These are phyloP conservation scores for Umbelopsis ramanniana DNA, from an alignment of 192 early-diverging fungal genomes.

Conservation along the genomic window DNA sequence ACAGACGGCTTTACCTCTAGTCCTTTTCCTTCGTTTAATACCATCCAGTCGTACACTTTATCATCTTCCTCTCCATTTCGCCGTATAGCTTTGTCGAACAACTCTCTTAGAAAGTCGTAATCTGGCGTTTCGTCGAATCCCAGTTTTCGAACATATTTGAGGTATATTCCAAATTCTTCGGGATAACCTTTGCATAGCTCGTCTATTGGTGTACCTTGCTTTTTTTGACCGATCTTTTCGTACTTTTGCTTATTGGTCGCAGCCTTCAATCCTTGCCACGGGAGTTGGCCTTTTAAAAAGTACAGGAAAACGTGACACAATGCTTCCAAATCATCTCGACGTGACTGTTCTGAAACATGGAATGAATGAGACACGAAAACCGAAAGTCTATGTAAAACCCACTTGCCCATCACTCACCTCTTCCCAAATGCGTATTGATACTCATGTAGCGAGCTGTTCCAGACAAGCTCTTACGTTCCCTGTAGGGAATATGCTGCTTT, in stretches of 20 bases:
- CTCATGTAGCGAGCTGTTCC: slow-evolving; percentile 87
- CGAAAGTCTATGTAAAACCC: too few relatives aligned
- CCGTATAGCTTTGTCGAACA: slow-evolving; percentile 81
- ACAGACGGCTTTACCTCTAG: slow-evolving; percentile 36
- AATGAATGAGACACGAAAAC: not conserved
- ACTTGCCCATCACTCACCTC: slow-evolving; percentile 49
- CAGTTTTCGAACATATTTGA: slow-evolving; percentile 88
- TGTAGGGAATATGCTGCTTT: slow-evolving; percentile 72
- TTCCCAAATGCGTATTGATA: slow-evolving; percentile 83
- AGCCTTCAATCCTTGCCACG: slow-evolving; percentile 98
- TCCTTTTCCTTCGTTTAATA: slow-evolving; percentile 61
- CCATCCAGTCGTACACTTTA: slow-evolving; percentile 95
- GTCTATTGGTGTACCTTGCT: slow-evolving; percentile 86
- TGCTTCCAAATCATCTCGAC: slow-evolving; percentile 96
- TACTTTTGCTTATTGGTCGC: slow-evolving; percentile 99
- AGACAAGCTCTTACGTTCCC: slow-evolving; percentile 55
- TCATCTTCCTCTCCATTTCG: slow-evolving; percentile 82
- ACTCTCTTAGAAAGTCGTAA: slow-evolving; percentile 88
- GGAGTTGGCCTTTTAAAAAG: slow-evolving; percentile 90
- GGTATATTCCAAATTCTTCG: slow-evolving; percentile 89
- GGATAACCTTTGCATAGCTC: slow-evolving; percentile 92
- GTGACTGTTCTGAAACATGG: slow-evolving; percentile 80
- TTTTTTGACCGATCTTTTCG: slow-evolving; percentile 99
- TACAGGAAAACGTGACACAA: slow-evolving; percentile 99
- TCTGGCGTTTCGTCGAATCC: slow-evolving; percentile 98